Conservation (phyloP, 139 green algal genomes). For the Mesotaenium endlicherianum region DNA sequence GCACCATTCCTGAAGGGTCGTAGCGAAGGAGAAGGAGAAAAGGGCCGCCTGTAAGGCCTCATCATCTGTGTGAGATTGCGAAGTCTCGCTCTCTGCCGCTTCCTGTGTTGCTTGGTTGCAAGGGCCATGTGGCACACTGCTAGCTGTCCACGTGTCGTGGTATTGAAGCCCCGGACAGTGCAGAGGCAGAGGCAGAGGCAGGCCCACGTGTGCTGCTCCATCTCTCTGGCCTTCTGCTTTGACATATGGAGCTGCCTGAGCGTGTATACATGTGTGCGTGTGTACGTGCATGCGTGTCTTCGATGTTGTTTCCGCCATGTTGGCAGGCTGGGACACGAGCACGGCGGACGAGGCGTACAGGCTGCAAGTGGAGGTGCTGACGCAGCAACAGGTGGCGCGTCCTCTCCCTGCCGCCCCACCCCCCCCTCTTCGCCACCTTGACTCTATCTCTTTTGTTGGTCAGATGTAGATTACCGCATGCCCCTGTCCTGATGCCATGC, state of each 20-base stretch:
- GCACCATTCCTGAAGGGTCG: too few species aligned
- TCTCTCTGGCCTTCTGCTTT: background rate
- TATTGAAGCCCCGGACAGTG: too few species aligned
- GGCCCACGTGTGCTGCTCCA: background rate
- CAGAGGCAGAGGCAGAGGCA: too few species aligned
- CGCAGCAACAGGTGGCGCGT: slow-evolving; percentile 28
- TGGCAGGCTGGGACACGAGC: slow-evolving; percentile 32
- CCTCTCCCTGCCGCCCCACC: background rate
- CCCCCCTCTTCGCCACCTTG: background rate
- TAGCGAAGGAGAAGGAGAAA: too few species aligned
- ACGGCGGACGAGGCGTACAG: slow-evolving; percentile 47
- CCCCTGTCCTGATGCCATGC: background rate
- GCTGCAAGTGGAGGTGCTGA: slow-evolving; percentile 37
- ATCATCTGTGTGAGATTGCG: too few species aligned
- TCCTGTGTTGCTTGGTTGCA: too few species aligned
- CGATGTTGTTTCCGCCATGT: background rate
- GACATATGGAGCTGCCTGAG: background rate
- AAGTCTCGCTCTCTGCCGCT: too few species aligned
- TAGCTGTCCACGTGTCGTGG: too few species aligned
- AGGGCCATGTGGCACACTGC: too few species aligned
- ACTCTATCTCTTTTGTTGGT: background rate
- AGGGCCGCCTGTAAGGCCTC: too few species aligned
- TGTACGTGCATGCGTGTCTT: background rate
- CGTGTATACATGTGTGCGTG: background rate
- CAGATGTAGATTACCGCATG: background rate